phyloP scores from a whole-genome alignment of 2,329 filamentous ascomycete species.

The Zalaria sp. region DNA sequence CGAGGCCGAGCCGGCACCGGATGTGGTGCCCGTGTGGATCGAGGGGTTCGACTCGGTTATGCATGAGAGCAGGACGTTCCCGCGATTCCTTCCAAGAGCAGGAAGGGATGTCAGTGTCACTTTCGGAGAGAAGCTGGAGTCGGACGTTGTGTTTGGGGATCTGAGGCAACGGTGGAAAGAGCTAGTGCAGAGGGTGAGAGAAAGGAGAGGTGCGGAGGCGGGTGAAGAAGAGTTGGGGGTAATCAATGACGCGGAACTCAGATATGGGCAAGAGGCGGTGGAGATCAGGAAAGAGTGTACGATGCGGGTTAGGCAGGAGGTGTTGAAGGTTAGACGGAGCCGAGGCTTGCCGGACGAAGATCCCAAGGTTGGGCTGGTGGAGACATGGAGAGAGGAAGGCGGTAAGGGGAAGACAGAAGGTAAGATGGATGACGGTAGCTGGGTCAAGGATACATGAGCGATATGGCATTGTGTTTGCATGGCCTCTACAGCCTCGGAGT shows the following conservation, averaged over 20 bases:
- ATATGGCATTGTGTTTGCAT: too few species aligned
- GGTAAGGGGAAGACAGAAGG: conserved; percentile 35
- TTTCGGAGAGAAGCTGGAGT: conserved; percentile 67
- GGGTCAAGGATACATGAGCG: conserved; percentile 40
- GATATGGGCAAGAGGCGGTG: conserved; percentile 59
- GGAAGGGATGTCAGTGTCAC: conserved; percentile 57
- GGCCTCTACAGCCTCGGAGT: too few species aligned
- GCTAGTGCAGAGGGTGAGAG: conserved; percentile 42
- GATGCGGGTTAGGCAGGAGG: conserved; percentile 59
- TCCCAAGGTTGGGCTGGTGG: conserved; percentile 58
- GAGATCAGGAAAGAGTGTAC: conserved; percentile 70
- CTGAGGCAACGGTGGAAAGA: conserved; percentile 60
- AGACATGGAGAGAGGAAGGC: conserved; percentile 60
- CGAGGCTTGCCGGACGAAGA: conserved; percentile 70
- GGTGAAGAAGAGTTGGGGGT: conserved; percentile 35
- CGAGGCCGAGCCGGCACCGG: conserved; percentile 73
- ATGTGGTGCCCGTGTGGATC: conserved; percentile 87
- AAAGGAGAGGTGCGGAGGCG: conserved; percentile 11
- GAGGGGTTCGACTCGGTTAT: conserved; percentile 81
- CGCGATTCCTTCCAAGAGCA: conserved; percentile 64
- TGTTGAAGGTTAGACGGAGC: conserved; percentile 60
- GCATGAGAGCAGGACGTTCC: conserved; percentile 68
- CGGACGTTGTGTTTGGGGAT: conserved; percentile 62
- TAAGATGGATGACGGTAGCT: conserved; percentile 46
- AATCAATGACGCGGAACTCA: conserved; percentile 51